These are phyloP conservation scores for Tricholomella constricta DNA, from an alignment of 768 basidiomycete species.

Conservation along the genomic window DNA sequence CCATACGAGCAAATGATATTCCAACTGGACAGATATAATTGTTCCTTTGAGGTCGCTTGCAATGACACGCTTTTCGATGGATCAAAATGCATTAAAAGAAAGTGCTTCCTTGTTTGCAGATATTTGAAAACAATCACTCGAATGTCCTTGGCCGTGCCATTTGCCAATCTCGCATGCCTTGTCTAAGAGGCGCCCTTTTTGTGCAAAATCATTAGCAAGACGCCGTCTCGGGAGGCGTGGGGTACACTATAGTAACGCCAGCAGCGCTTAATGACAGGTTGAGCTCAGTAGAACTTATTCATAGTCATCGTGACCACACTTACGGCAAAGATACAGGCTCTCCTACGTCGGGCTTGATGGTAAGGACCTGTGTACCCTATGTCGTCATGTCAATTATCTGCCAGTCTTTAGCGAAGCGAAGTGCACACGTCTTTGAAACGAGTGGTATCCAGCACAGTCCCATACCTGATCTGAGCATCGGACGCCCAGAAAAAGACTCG, in stretches of 20 bases:
- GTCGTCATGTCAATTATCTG: not conserved
- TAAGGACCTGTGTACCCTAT: constrained; percentile 24
- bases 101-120: too few relatives aligned
- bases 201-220: not conserved
- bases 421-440: constrained; percentile 20
- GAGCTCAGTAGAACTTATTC: not conserved
- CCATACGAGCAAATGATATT: too few relatives aligned
- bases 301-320: constrained; percentile 4
- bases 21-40: too few relatives aligned
- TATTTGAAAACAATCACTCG: too few relatives aligned
- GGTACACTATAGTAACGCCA: constrained; percentile 21
- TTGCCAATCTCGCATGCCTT: too few relatives aligned
- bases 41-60: too few relatives aligned
- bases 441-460: constrained; percentile 20
- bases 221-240: constrained; percentile 1
- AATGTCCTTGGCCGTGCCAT: too few relatives aligned
- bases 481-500: constrained; percentile 28
- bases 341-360: constrained; percentile 22
- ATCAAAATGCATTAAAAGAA: too few relatives aligned
- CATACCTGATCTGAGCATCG: constrained; percentile 23
- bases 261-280: constrained; percentile 17
- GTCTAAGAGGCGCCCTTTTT: too few relatives aligned
- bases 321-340: constrained; percentile 26
- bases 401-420: not conserved
- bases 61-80: too few relatives aligned